A percentile compares a stretch with the other conserved stretches of the same genome.
Conservation (phyloP, 108 stramenopile species). For the Nitzschia sp. region DNA sequence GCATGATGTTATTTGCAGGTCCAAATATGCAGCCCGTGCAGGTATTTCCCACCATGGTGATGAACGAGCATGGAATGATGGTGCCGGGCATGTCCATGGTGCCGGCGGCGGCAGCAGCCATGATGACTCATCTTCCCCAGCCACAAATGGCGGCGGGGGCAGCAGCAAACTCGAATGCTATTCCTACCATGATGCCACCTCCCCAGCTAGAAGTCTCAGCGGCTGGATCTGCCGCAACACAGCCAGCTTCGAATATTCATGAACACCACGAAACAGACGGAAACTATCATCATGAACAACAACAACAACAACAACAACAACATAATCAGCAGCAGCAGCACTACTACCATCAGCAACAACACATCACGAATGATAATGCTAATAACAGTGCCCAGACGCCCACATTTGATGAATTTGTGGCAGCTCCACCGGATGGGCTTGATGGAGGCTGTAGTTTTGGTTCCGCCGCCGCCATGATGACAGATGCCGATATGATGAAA, state of each 20-base stretch:
- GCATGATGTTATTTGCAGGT: constrained; percentile 4
- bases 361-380: constrained; percentile 2
- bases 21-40: constrained; percentile 20
- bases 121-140: constrained; percentile 1
- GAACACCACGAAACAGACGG: neutral
- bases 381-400: constrained; percentile 17
- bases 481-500: constrained; percentile 25
- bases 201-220: neutral
- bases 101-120: neutral
- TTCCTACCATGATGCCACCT: constrained; percentile 1
- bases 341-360: neutral
- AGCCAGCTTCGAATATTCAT: neutral
- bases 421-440: constrained; percentile 34
- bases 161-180: no score
- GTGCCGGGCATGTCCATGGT: constrained; percentile 11
- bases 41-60: constrained; percentile 24
- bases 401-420: constrained; percentile 31
- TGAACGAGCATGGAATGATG: constrained; percentile 34
- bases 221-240: neutral
- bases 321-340: no score
- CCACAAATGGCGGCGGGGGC: constrained; percentile 9
- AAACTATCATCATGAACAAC: neutral
- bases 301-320: no score
- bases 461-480: constrained; percentile 38
- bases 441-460: constrained; percentile 41